Conservation (phyloP, 176 grass and related monocot species). For the Hyparrhenia diplandra region DNA sequence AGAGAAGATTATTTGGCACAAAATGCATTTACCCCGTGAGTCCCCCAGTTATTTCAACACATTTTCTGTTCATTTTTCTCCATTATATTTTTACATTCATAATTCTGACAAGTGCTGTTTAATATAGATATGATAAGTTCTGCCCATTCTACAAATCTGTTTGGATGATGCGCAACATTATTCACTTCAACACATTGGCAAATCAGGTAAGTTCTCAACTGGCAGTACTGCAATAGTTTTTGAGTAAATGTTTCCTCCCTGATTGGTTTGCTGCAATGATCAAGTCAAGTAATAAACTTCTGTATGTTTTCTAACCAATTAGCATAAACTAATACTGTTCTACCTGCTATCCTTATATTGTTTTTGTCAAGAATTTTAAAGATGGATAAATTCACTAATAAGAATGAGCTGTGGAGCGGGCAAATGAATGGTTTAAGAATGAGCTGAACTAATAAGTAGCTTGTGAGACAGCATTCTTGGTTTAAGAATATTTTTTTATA, state of each 20-base stretch:
- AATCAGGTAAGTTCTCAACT: constrained; percentile 50
- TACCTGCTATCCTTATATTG: background rate
- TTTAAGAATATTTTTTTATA: constrained; percentile 2
- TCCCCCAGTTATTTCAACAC: background rate
- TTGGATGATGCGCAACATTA: constrained; percentile 98
- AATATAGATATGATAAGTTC: constrained; percentile 78
- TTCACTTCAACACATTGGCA: constrained; percentile 81
- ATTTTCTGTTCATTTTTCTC: background rate
- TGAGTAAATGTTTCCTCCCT: background rate
- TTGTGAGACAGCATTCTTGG: background rate
- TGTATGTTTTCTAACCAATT: background rate
- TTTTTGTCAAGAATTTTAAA: background rate
- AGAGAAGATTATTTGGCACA: constrained; percentile 84
- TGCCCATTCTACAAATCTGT: constrained; percentile 97
- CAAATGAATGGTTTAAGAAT: too few relatives aligned
- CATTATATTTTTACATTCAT: background rate
- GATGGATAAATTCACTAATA: background rate
- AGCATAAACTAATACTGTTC: background rate
- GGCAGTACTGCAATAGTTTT: background rate
- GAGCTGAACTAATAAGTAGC: background rate
- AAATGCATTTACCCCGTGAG: constrained; percentile 86
- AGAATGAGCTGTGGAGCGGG: too few relatives aligned
- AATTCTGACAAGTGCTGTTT: background rate
- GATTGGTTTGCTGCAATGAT: background rate
- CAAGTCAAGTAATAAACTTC: background rate